These are phyloP conservation scores for Aureobasidium sp. DNA, from an alignment of 2,329 filamentous ascomycete genomes.

Conservation along the genomic window DNA sequence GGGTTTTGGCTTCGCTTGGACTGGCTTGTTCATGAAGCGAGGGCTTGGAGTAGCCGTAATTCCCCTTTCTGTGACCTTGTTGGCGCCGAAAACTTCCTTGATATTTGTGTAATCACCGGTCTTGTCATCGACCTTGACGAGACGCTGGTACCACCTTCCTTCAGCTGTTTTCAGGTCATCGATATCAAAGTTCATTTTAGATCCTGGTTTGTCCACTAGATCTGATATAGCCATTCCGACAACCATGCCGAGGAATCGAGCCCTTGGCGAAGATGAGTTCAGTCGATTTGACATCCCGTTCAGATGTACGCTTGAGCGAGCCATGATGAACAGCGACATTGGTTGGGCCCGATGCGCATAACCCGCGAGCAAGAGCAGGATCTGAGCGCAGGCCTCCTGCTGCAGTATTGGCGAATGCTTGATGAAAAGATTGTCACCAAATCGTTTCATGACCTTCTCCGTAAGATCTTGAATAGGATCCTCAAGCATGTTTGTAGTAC, in stretches of 20 bases:
- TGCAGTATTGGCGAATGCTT: constrained; percentile 75
- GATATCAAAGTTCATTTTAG: constrained; percentile 73
- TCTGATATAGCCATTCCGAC: constrained; percentile 67
- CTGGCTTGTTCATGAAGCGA: neutral
- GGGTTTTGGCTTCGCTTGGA: neutral
- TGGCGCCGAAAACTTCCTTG: neutral
- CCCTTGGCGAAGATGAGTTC: constrained; percentile 63
- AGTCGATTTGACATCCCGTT: constrained; percentile 79
- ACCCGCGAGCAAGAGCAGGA: constrained; percentile 68
- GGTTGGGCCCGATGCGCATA: constrained; percentile 63
- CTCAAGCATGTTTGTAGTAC: neutral
- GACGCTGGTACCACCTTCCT: constrained; percentile 63
- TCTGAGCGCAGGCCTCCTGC: constrained; percentile 81
- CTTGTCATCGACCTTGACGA: constrained; percentile 57
- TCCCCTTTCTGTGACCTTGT: neutral
- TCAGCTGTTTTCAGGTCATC: constrained; percentile 70
- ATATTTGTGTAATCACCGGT: constrained; percentile 54
- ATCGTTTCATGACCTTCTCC: constrained; percentile 63
- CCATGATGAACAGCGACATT: constrained; percentile 59
- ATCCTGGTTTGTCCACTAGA: constrained; percentile 60
- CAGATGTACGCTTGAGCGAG: constrained; percentile 67
- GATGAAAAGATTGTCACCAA: constrained; percentile 82
- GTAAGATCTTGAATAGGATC: constrained; percentile 48
- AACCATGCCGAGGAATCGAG: constrained; percentile 80
- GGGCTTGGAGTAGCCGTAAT: neutral